These are phyloP conservation scores for Kluyveromyces lactis DNA, from an alignment of 805 yeast genomes.

Conservation along the genomic window DNA sequence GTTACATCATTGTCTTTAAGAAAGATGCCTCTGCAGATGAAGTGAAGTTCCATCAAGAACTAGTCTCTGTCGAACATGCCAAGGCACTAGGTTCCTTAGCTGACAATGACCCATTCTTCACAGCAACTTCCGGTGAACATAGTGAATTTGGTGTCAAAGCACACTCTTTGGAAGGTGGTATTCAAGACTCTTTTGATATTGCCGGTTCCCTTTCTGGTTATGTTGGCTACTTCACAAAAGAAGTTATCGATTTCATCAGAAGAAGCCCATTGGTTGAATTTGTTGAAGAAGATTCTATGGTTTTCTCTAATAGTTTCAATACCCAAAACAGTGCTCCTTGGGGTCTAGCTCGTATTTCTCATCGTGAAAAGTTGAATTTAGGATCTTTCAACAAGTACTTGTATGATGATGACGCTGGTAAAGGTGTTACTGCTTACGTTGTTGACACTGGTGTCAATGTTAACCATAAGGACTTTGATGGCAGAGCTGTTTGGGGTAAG, in stretches of 20 bases:
- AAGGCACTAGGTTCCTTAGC: constrained; percentile 32
- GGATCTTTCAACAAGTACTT: constrained; percentile 67
- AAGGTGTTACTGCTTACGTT: constrained; percentile 79
- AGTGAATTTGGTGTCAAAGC: constrained; percentile 9
- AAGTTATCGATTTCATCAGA: constrained; percentile 66
- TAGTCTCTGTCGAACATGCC: constrained; percentile 50
- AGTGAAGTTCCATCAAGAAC: constrained; percentile 55
- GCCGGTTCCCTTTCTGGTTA: constrained; percentile 62
- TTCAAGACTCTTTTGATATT: constrained; percentile 53
- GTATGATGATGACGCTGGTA: constrained; percentile 66
- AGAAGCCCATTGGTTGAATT: constrained; percentile 54
- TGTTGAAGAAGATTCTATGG: constrained; percentile 71
- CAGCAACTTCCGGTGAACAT: constrained; percentile 19
- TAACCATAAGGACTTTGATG: constrained; percentile 68
- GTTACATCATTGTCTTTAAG: constrained; percentile 83
- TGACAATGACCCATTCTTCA: constrained; percentile 34
- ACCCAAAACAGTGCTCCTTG: constrained; percentile 84
- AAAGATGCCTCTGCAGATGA: constrained; percentile 46
- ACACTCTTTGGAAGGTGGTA: constrained; percentile 36
- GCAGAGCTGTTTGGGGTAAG: constrained; percentile 81
- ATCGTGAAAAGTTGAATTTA: constrained; percentile 60
- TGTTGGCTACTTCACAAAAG: constrained; percentile 74
- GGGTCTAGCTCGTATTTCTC: constrained; percentile 90
- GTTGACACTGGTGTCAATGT: constrained; percentile 84
- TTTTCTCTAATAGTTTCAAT: constrained; percentile 52